phyloP scores from a whole-genome alignment of 148 eudicot species.

The Amaranthus palmeri region DNA sequence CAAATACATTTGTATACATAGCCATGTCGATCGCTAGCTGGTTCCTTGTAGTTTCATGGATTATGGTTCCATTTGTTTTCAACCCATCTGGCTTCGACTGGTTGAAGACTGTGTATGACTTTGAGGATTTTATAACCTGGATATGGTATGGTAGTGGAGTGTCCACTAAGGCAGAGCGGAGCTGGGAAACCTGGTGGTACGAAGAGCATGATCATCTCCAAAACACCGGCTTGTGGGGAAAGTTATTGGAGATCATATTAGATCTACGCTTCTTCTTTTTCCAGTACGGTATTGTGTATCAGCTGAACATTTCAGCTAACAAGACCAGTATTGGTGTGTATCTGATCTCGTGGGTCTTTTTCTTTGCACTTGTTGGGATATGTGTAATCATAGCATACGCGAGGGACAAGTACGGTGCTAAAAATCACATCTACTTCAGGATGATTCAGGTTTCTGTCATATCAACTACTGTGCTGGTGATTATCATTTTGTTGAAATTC shows the following conservation, averaged over 20 bases:
- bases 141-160: slow-evolving; percentile 70
- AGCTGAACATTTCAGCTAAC: slow-evolving; percentile 44
- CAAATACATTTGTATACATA: slow-evolving; percentile 67
- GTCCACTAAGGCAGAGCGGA: slow-evolving; percentile 62
- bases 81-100: slow-evolving; percentile 98
- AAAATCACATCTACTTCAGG: slow-evolving; percentile 59
- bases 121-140: slow-evolving; percentile 77
- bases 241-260: slow-evolving; percentile 68
- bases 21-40: slow-evolving; percentile 71
- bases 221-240: slow-evolving; percentile 90
- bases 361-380: slow-evolving; percentile 49
- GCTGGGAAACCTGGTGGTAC: slow-evolving; percentile 99
- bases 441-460: slow-evolving; percentile 67
- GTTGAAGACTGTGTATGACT: slow-evolving; percentile 88
- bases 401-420: slow-evolving; percentile 56
- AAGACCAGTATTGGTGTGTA: slow-evolving; percentile 62
- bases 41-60: slow-evolving; percentile 90
- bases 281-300: slow-evolving; percentile 88
- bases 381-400: slow-evolving; percentile 67
- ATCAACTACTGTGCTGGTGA: slow-evolving; percentile 40
- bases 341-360: slow-evolving; percentile 77
- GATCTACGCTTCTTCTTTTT: slow-evolving; percentile 93
- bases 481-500: slow-evolving; percentile 46
- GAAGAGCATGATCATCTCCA: slow-evolving; percentile 93
- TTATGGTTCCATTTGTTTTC: slow-evolving; percentile 84